Evolutionary conservation across 2,329 filamentous ascomycete species (phyloP), one percentile per base, ranked within the genome.

Genomic region (Epichloe hybrida): DNA sequence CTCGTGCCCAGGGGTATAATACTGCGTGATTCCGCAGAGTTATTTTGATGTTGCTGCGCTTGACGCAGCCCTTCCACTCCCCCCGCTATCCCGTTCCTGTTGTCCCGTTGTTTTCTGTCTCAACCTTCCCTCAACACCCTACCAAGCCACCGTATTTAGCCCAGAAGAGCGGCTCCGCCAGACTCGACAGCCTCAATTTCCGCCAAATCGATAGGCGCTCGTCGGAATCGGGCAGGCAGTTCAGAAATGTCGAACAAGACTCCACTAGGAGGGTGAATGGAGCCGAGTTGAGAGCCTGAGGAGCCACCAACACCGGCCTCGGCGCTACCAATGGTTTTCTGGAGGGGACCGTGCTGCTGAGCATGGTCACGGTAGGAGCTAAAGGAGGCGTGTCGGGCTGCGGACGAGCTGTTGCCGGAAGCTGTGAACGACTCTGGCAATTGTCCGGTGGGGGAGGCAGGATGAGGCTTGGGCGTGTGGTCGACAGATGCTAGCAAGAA

Each of bases 131-230:
- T 15, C 49, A 37, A 44, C 31, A 37, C 7, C 21, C 2, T 12
- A 5, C 6, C 13, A n/a, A 35, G 13, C 13, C 13, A n/a, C 35
- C 4, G 13, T 42, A 11, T 57, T 62, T 66, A 79, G 55, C 72
- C 70, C 56, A 75, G 68, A 51, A 75, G 64, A 37, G 76, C 70
- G 36, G 91, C 93, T 52, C 93, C 93, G 50, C 90, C 93, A 51
- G 88, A 93, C 79, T 96, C 89, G 62, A 98, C 79, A 21, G 89
- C 90, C 68, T 97, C 93, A 54, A 98, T 98, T 78, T 98, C 93
- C 42, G 83, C 82, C 59, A 83, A 69, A 38, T 79, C 83, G 70
- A 90, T 86, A 12, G 81, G 77, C 46, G 79, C 72, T 57, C 88
- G 79, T 62, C 83, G 81, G 79, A 96, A 98, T 61, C 91, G 81